Evolutionary conservation across 805 yeast genomes (phyloP), one percentile per base, ranked within the genome.

Genomic region (Aciculoconidium aculeatum): DNA sequence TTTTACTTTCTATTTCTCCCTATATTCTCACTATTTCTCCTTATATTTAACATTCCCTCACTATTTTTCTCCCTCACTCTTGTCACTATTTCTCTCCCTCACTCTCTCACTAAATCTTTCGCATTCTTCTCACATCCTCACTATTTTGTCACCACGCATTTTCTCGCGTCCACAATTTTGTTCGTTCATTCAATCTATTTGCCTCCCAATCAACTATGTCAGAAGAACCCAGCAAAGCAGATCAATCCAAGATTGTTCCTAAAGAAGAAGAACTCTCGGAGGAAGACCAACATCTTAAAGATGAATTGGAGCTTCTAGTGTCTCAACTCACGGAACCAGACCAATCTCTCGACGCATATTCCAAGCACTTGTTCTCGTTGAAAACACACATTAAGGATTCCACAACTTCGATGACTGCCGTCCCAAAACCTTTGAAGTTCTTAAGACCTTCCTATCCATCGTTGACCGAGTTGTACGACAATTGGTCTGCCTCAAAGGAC

Each of bases 391-490:
- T 92, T 47, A 76, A 85, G 42, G 94, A 92, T 32, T 83, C 96
- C 8, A 92, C 99, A 3, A 84, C 96, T 21, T 88, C 96, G 6
- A 92, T 92, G 96, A 92, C 98, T 2, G 99, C 99, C 3, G 98
- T 92, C 29, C 99, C 99, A 21, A 92, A 92, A 58, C 99, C 99
- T 4, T 73, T 92, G 61, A 94, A 92, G 65, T 92, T 92, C 53
- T 70, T 92, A 41, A 77, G 95, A 49, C 95, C 96, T 6, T 84
- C 77, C 49, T 92, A 80, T 52, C 77, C 80, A 12, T 47, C 67
- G n/a, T 66, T 92, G 47, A 73, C 75, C 18, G 70, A 65, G 31
- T 59, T 83, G 21, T 82, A 80, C 54, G 77, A 72, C 20, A 63
- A 66, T 19, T 86, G 96, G 95, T 58, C 66, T 8, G 34, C 26